phyloP scores from a whole-genome alignment of 1,139 yeast species.

The Taphrina sp. region DNA sequence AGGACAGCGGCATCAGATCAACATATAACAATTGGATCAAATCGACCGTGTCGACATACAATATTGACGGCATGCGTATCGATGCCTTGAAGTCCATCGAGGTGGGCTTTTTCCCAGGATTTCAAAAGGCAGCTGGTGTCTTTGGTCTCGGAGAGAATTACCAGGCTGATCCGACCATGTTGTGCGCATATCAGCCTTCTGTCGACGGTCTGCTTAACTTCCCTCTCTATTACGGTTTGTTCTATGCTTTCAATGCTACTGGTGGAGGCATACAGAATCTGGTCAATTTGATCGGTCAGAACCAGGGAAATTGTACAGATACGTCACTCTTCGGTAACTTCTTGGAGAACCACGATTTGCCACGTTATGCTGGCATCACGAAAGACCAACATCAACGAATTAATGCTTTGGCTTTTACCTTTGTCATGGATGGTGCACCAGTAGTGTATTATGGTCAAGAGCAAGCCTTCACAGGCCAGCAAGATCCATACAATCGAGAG shows the following conservation, averaged over 20 bases:
- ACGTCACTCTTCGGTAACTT: conserved; percentile 30
- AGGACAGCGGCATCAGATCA: conserved; percentile 13
- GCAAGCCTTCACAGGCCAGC: conserved; percentile 34
- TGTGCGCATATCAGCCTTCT: conserved; percentile 33
- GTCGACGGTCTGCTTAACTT: conserved; percentile 35
- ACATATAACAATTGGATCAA: conserved; percentile 28
- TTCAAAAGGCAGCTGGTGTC: conserved; percentile 33
- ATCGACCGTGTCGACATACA: conserved; percentile 20
- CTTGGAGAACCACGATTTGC: conserved; percentile 36
- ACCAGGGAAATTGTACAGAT: conserved; percentile 31
- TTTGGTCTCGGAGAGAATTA: conserved; percentile 35
- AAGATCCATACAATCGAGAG: conserved; percentile 36
- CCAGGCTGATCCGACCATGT: conserved; percentile 30
- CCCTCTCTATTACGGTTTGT: conserved; percentile 32
- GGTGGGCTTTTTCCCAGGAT: conserved; percentile 29
- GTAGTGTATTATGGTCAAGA: conserved; percentile 36
- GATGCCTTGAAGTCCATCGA: conserved; percentile 35
- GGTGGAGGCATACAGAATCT: conserved; percentile 34
- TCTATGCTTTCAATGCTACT: conserved; percentile 33
- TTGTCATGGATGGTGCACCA: conserved; percentile 36
- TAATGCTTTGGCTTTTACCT: conserved; percentile 30
- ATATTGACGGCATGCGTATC: conserved; percentile 35
- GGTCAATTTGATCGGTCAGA: conserved; percentile 17
- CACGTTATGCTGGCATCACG: conserved; percentile 34
- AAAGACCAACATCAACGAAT: conserved; percentile 29